A percentile compares a stretch with the other conserved stretches of the same genome.
Evolutionary conservation across 2,329 filamentous ascomycete species (phyloP).

Genomic region (Neodidymelliopsis sp.): DNA sequence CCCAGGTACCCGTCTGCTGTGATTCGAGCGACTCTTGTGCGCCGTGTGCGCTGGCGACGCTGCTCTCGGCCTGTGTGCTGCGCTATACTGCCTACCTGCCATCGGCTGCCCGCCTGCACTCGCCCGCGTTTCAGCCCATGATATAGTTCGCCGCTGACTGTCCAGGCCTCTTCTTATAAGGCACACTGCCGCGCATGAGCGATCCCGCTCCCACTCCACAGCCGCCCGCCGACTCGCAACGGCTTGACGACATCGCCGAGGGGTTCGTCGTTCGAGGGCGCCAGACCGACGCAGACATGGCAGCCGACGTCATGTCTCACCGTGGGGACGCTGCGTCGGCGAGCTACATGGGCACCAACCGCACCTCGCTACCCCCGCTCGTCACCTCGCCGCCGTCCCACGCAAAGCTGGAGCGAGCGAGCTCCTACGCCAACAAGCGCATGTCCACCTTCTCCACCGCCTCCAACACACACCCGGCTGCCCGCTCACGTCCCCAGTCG

Average conservation of each 20-base stretch:
- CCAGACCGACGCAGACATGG: conserved; percentile 41
- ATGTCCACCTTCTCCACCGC: conserved; percentile 83
- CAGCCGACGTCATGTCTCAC: conserved; percentile 48
- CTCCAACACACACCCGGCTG: conserved; percentile 60
- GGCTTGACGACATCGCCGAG: conserved; percentile 41
- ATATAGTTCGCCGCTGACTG: conserved; percentile 14
- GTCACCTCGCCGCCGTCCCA: conserved; percentile 58
- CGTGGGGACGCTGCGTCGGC: conserved; percentile 41
- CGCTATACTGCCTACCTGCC: conserved; percentile 3
- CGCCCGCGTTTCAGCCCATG: conserved; percentile 24
- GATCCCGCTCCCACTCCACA: conserved; percentile 27
- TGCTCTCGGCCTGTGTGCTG: conserved; percentile 19
- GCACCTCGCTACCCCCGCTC: conserved; percentile 57
- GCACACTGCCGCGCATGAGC: conserved; percentile 45
- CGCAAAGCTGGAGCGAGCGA: conserved; percentile 65
- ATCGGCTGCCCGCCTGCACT: conserved; percentile 17
- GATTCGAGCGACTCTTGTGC: conserved; percentile 33
- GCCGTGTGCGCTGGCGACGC: conserved; percentile 34
- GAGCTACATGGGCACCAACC: conserved; percentile 45
- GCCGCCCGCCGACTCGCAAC: conserved; percentile 34
- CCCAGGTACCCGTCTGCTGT: conserved; percentile 31
- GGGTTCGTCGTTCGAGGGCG: conserved; percentile 36
- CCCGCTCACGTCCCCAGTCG: conserved; percentile 79
- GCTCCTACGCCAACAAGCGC: conserved; percentile 80
- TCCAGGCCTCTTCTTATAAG: conserved; percentile 16